Evolutionary conservation across 2,329 filamentous ascomycete species (phyloP).

Genomic region (Alternaria viburni): DNA sequence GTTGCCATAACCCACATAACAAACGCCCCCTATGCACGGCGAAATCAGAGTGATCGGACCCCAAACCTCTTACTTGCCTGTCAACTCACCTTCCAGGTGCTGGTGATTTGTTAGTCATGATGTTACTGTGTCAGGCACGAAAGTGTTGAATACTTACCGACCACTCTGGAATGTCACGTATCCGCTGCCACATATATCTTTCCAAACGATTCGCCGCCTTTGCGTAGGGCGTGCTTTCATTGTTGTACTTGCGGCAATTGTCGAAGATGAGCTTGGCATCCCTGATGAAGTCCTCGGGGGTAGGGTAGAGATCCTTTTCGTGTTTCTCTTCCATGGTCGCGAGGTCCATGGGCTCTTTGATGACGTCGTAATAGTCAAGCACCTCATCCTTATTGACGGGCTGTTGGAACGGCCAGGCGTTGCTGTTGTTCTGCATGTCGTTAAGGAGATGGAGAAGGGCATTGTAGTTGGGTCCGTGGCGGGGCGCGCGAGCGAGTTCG

Average conservation of each 20-base stretch:
- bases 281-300: constrained; percentile 88
- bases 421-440: constrained; percentile 91
- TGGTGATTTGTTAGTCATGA: constrained; percentile 12
- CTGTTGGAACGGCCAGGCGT: constrained; percentile 92
- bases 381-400: constrained; percentile 97
- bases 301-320: constrained; percentile 89
- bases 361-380: constrained; percentile 98
- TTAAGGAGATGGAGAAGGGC: constrained; percentile 91
- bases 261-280: constrained; percentile 90
- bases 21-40: background rate
- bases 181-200: constrained; percentile 94
- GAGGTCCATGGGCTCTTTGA: constrained; percentile 96
- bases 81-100: constrained; percentile 42
- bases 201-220: constrained; percentile 93
- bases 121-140: background rate
- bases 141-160: constrained; percentile 33
- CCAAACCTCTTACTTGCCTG: constrained; percentile 26
- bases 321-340: constrained; percentile 95
- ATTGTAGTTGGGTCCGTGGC: constrained; percentile 95
- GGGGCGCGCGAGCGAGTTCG: constrained; percentile 89
- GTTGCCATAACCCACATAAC: background rate
- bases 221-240: constrained; percentile 90
- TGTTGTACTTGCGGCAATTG: constrained; percentile 96
- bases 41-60: background rate
- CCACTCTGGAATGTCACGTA: constrained; percentile 93